These are phyloP conservation scores for Nyctanthes arbortristis DNA, from an alignment of 257 asterid species.

Conservation along the genomic window DNA sequence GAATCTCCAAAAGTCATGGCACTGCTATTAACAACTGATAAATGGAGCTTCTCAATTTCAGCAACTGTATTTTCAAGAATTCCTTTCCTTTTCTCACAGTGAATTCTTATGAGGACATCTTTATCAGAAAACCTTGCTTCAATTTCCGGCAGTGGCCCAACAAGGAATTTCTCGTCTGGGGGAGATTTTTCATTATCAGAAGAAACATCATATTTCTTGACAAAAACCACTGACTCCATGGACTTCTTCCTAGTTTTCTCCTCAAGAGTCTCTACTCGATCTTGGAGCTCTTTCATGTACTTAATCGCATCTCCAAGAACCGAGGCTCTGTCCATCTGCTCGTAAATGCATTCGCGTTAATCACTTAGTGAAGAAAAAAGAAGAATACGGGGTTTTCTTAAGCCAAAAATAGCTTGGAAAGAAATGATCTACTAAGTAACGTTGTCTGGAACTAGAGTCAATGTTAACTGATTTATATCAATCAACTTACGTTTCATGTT, in stretches of 20 bases:
- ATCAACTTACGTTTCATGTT: no score
- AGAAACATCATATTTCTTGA: slow-evolving; percentile 43
- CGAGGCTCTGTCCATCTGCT: slow-evolving; percentile 84
- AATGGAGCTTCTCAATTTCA: slow-evolving; percentile 59
- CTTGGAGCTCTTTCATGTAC: slow-evolving; percentile 81
- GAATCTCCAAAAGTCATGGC: slow-evolving; percentile 62
- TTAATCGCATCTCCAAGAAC: slow-evolving; percentile 83
- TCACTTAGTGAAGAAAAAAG: background rate
- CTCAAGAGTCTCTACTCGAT: slow-evolving; percentile 63
- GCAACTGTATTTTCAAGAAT: slow-evolving; percentile 42
- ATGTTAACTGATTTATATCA: no score
- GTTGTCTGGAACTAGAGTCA: no score
- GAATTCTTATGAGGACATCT: slow-evolving; percentile 59
- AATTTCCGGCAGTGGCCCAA: slow-evolving; percentile 58
- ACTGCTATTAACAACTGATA: slow-evolving; percentile 61
- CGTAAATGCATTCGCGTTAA: background rate
- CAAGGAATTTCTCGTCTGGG: slow-evolving; percentile 28
- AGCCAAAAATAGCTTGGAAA: no score
- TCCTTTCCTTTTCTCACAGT: slow-evolving; percentile 71
- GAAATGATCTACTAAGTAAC: no score
- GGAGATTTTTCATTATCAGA: slow-evolving; percentile 32
- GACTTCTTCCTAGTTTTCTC: slow-evolving; percentile 53
- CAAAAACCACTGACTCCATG: slow-evolving; percentile 47
- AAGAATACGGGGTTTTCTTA: no score
- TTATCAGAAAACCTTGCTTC: slow-evolving; percentile 54